Evolutionary conservation across 352 stramenopile species (phyloP).

Genomic region (Thalassiosira livingstoniorum): DNA sequence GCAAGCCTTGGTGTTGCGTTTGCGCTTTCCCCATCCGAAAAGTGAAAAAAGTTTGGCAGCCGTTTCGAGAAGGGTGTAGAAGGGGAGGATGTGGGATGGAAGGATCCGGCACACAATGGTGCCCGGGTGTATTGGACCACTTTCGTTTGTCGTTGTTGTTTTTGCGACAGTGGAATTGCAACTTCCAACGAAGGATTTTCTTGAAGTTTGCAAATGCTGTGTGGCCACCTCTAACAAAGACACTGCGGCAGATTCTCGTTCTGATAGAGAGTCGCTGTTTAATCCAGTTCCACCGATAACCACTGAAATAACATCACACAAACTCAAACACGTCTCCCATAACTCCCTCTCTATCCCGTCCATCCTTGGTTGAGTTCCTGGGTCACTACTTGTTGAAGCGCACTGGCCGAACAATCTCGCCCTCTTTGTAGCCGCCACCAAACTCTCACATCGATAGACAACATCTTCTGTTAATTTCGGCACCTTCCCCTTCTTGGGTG

Average conservation of each 20-base stretch:
- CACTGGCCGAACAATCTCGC: constrained; percentile 28
- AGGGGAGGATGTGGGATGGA: constrained; percentile 63
- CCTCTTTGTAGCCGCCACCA: constrained; percentile 33
- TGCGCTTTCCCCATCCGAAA: constrained; percentile 82
- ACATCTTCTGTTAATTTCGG: constrained; percentile 65
- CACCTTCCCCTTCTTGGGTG: constrained; percentile 83
- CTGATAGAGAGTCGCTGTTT: constrained; percentile 56
- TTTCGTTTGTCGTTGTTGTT: not conserved
- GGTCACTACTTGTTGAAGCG: constrained; percentile 10
- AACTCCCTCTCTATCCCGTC: constrained; percentile 38
- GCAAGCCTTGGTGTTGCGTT: constrained; percentile 64
- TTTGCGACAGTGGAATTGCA: not conserved
- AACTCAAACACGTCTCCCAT: constrained; percentile 27
- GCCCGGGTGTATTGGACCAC: constrained; percentile 11
- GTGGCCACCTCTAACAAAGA: constrained; percentile 46
- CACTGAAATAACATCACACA: constrained; percentile 45
- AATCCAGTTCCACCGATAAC: constrained; percentile 33
- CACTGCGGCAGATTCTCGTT: constrained; percentile 53
- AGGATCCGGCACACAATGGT: constrained; percentile 54
- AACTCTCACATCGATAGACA: constrained; percentile 63
- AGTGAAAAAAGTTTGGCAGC: constrained; percentile 57
- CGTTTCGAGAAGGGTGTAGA: constrained; percentile 75
- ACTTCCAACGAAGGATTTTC: constrained; percentile 1
- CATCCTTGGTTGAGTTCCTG: not conserved
- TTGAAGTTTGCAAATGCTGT: constrained; percentile 23